Evolutionary conservation across 2,329 filamentous ascomycete genomes (phyloP).

Genomic region (Hymenoscyphus scutula): DNA sequence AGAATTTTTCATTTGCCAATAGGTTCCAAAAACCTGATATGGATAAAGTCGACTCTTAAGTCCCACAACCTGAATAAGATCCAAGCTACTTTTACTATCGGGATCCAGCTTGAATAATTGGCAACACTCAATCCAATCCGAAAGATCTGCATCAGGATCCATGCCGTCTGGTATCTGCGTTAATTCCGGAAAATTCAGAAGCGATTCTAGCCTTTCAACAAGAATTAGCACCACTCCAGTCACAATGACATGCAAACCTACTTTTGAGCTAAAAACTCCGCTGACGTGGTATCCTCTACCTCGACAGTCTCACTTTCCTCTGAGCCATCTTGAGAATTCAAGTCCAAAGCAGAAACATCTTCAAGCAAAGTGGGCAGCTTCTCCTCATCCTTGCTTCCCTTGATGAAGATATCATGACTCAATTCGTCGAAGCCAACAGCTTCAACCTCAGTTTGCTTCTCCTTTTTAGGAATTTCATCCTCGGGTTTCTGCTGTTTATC

Average conservation of each 20-base stretch:
- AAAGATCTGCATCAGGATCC: background rate
- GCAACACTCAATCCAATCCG: constrained; percentile 24
- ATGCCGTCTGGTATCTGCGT: constrained; percentile 5
- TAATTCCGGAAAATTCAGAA: constrained; percentile 17
- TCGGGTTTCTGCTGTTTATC: too few species aligned
- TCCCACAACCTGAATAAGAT: constrained; percentile 19
- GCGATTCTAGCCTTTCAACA: constrained; percentile 17
- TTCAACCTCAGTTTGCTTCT: too few species aligned
- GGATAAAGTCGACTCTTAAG: constrained; percentile 24
- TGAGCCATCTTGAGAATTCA: background rate
- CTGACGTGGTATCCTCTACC: background rate
- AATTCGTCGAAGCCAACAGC: too few species aligned
- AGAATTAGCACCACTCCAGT: background rate
- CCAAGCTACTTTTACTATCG: constrained; percentile 9
- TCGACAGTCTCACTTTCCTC: background rate
- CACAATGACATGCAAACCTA: background rate
- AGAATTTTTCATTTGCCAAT: constrained; percentile 26
- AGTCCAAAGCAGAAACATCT: background rate
- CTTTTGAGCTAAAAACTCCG: background rate
- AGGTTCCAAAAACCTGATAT: constrained; percentile 27
- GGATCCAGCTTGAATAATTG: constrained; percentile 22
- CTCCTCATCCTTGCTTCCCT: background rate
- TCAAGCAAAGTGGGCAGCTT: background rate
- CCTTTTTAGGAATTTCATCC: too few species aligned
- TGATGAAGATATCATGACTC: too few species aligned